A percentile compares a stretch with the other conserved stretches of the same genome.
These are phyloP conservation scores for Beauveria asiatica DNA, from an alignment of 2,329 filamentous ascomycete genomes.

Conservation along the genomic window DNA sequence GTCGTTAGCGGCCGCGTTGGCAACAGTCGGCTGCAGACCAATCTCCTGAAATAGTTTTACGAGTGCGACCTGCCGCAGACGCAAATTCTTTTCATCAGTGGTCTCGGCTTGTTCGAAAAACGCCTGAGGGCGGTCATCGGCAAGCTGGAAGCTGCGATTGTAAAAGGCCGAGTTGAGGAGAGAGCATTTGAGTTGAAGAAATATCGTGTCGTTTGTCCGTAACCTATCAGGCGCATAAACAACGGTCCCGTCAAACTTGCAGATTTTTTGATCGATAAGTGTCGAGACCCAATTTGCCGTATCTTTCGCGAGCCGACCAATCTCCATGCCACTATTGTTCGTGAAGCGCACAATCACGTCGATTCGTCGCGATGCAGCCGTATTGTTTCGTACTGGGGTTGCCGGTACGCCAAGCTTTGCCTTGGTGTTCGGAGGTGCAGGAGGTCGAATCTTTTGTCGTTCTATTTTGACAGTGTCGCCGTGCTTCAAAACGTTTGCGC, in stretches of 20 bases:
- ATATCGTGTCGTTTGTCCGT: slow-evolving; percentile 89
- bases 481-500: slow-evolving; percentile 63
- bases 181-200: slow-evolving; percentile 74
- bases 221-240: slow-evolving; percentile 82
- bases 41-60: slow-evolving; percentile 87
- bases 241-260: slow-evolving; percentile 76
- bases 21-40: slow-evolving; percentile 65
- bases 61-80: slow-evolving; percentile 76
- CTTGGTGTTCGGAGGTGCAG: slow-evolving; percentile 37
- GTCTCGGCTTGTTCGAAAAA: slow-evolving; percentile 83
- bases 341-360: slow-evolving; percentile 92
- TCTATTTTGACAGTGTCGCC: slow-evolving; percentile 82
- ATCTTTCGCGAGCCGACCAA: slow-evolving; percentile 81
- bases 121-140: slow-evolving; percentile 61
- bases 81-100: slow-evolving; percentile 71
- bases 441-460: slow-evolving; percentile 64
- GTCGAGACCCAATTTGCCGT: slow-evolving; percentile 87
- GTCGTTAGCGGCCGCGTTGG: slow-evolving; percentile 69
- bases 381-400: slow-evolving; percentile 28
- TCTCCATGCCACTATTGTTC: slow-evolving; percentile 66
- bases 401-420: slow-evolving; percentile 30
- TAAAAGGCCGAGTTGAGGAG: slow-evolving; percentile 69
- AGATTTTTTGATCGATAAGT: slow-evolving; percentile 82
- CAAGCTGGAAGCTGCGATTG: slow-evolving; percentile 46
- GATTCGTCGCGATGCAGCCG: slow-evolving; percentile 54